Base-by-base conservation (phyloP, 2,329 filamentous ascomycete genomes). In the Uncinocarpus reesii region DNA sequence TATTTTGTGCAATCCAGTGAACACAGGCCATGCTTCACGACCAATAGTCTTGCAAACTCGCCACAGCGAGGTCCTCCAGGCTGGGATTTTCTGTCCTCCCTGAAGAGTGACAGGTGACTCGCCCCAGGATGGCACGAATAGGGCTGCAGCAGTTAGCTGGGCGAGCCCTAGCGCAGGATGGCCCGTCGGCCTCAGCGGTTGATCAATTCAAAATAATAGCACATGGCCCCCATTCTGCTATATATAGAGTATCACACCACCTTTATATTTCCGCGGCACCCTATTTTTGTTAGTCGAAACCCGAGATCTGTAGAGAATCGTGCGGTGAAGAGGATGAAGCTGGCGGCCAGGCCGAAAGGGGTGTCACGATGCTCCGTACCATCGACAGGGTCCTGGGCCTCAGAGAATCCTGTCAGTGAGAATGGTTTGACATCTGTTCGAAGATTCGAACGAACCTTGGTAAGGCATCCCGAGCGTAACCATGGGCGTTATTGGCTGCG, bases 371-470 rank as follows among this genome's bases (percentile, higher is more conserved):
- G 38, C 43, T 43, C 32, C 26, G 21, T 28, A 37, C 42, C 15
- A 16, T 23, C 36, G 18, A 32, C 26, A n/a, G 16, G 35, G 11
- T 23, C 36, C 28, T 34, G 26, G 15, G n/a, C n/a, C n/a, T n/a
- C n/a, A n/a, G n/a, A n/a, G n/a, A n/a, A n/a, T n/a, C 20, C 31
- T 28, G 42, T 2, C 32, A 2, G 26, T 13, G 11, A 24, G 36
- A 16, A 47, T 24, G 26, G 45, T 47, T 47, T 47, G 45, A 47
- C 45, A 36, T 47, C 36, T 47, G 45, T 47, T 47, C 45, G 45
- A 47, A 47, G 45, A 47, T 34, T 41, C 45, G 26, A 47, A 41
- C 20, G 45, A 51, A 40, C 45, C 47, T 38, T 52, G 50, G 50
- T 20, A 37, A 20, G 21, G 37, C 42, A 34, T 42, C 47, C 50